Evolutionary conservation across 1,139 yeast species (phyloP).

Genomic region (Debaryomyces subglobosus): DNA sequence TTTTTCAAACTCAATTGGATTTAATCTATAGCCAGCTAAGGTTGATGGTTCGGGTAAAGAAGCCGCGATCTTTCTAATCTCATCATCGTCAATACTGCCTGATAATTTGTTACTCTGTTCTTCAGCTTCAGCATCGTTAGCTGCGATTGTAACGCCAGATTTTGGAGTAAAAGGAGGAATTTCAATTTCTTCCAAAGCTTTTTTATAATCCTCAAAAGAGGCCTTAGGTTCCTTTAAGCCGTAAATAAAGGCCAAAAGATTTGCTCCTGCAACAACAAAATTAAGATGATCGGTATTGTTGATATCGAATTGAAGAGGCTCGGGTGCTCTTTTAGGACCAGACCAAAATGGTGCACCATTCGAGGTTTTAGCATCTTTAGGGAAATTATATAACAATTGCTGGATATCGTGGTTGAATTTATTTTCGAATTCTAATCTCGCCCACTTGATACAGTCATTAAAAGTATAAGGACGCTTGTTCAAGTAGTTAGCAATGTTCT

Average conservation of each 20-base stretch:
- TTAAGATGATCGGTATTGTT: constrained; percentile 76
- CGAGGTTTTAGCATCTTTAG: constrained; percentile 88
- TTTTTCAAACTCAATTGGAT: constrained; percentile 92
- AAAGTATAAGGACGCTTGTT: constrained; percentile 83
- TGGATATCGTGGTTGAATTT: constrained; percentile 84
- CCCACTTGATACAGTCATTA: constrained; percentile 96
- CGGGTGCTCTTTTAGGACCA: constrained; percentile 96
- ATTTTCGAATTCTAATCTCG: constrained; percentile 83
- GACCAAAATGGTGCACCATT: constrained; percentile 97
- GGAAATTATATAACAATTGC: constrained; percentile 91
- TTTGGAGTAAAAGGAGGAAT: constrained; percentile 64
- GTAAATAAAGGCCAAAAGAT: constrained; percentile 84
- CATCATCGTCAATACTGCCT: constrained; percentile 59
- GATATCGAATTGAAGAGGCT: constrained; percentile 75
- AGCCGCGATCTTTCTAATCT: constrained; percentile 63
- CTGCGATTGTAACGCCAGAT: constrained; percentile 79
- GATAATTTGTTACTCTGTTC: constrained; percentile 59
- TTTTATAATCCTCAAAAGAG: constrained; percentile 49
- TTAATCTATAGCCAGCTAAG: constrained; percentile 83
- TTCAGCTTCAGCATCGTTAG: constrained; percentile 86
- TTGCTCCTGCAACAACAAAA: constrained; percentile 87
- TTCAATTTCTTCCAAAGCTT: constrained; percentile 50
- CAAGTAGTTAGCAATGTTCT: constrained; percentile 73
- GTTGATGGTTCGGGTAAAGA: constrained; percentile 87
- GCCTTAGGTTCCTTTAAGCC: constrained; percentile 66